Percentiles rank a stretch among this genome's conserved stretches.
phyloP scores from a whole-genome alignment of 129 eudicot species.

The Gnaphalium uliginosum region DNA sequence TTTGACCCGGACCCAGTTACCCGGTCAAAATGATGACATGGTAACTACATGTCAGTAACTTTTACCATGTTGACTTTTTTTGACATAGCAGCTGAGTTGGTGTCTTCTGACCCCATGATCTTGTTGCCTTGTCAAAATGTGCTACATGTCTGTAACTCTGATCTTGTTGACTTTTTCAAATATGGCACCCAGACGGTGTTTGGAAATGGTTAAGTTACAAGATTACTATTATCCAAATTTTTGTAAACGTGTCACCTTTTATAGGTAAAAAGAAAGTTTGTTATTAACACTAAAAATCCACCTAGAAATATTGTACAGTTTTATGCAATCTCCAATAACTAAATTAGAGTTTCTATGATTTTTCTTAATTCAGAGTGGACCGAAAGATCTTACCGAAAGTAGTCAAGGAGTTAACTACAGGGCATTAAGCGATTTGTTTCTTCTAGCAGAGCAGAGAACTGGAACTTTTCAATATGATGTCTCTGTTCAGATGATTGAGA shows the following conservation, averaged over 20 bases:
- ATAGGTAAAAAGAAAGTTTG: background rate
- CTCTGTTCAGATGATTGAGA: slow-evolving; percentile 97
- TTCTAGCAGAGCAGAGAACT: slow-evolving; percentile 76
- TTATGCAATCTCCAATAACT: background rate
- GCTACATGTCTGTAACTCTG: background rate
- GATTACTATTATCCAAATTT: background rate
- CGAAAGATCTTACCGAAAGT: slow-evolving; percentile 74
- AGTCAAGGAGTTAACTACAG: slow-evolving; percentile 94
- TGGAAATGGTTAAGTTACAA: background rate
- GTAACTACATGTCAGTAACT: slow-evolving; percentile 5
- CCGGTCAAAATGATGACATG: background rate
- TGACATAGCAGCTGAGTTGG: background rate
- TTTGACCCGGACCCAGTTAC: background rate
- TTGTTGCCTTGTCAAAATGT: background rate
- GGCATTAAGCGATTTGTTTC: slow-evolving; percentile 77
- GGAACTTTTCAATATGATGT: slow-evolving; percentile 75
- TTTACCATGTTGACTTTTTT: background rate
- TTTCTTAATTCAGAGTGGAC: slow-evolving; percentile 64
- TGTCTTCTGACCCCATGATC: background rate
- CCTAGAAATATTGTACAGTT: background rate
- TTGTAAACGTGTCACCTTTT: background rate
- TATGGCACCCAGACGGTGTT: background rate
- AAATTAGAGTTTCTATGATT: slow-evolving; percentile 8
- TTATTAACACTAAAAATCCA: background rate
- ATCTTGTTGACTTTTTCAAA: background rate